phyloP scores from a whole-genome alignment of 352 stramenopile species.

The Plasmopara muralis region DNA sequence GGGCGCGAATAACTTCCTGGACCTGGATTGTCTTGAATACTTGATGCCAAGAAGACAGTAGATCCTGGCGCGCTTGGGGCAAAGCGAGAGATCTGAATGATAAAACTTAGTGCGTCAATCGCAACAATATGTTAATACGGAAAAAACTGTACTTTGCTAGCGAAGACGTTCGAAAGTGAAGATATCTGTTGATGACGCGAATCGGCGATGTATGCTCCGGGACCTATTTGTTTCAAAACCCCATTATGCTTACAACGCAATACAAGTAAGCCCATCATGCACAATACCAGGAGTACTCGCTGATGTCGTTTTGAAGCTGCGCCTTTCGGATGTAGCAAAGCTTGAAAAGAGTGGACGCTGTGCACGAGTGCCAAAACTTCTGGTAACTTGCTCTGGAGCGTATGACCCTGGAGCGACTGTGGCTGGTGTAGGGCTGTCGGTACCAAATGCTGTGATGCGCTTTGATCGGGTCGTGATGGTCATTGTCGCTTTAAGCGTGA shows the following conservation, averaged over 20 bases:
- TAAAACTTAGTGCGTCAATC: neutral
- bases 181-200: slow-evolving; percentile 8
- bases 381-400: slow-evolving; percentile 36
- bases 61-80: slow-evolving; percentile 64
- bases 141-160: slow-evolving; percentile 39
- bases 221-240: slow-evolving; percentile 19
- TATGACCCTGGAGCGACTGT: slow-evolving; percentile 65
- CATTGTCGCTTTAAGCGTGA: slow-evolving; percentile 22
- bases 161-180: slow-evolving; percentile 54
- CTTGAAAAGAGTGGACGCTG: slow-evolving; percentile 47
- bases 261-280: neutral
- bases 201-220: slow-evolving; percentile 45
- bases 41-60: slow-evolving; percentile 56
- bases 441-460: slow-evolving; percentile 54
- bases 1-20: slow-evolving; percentile 42
- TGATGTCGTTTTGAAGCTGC: slow-evolving; percentile 71
- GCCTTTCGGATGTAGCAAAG: slow-evolving; percentile 62
- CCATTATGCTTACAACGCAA: neutral
- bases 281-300: slow-evolving; percentile 52
- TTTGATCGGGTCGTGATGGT: slow-evolving; percentile 77
- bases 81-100: slow-evolving; percentile 55
- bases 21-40: slow-evolving; percentile 67
- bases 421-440: slow-evolving; percentile 33
- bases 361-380: slow-evolving; percentile 38
- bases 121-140: neutral